phyloP scores from a whole-genome alignment of 129 eudicot genomes.

The Chrysanthemum makinoi region DNA sequence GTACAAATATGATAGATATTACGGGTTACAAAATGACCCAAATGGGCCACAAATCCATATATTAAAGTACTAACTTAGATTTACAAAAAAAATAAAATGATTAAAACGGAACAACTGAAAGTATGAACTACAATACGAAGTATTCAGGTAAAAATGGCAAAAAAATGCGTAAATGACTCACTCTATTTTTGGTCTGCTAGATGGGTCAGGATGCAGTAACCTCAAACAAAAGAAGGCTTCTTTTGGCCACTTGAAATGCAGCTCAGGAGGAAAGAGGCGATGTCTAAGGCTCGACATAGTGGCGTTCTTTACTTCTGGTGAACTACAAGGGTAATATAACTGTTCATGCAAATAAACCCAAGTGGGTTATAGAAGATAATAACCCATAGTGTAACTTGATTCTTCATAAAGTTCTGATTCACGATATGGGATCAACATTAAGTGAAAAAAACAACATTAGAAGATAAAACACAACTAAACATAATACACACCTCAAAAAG shows the following conservation, averaged over 20 bases:
- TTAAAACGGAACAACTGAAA: too few species aligned
- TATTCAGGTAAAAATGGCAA: not conserved
- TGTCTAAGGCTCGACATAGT: constrained; percentile 71
- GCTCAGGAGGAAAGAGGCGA: constrained; percentile 86
- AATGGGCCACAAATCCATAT: too few species aligned
- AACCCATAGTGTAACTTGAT: constrained; percentile 23
- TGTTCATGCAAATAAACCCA: constrained; percentile 48
- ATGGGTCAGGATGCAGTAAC: constrained; percentile 86
- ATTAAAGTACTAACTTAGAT: too few species aligned
- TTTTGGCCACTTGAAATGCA: constrained; percentile 83
- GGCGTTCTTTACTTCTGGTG: constrained; percentile 68
- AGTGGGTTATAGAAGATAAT: constrained; percentile 34
- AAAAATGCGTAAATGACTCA: constrained; percentile 16
- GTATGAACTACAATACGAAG: too few species aligned
- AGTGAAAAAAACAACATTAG: not conserved
- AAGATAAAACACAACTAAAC: not conserved
- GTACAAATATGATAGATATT: too few species aligned
- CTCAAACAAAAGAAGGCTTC: constrained; percentile 90
- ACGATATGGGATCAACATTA: constrained; percentile 15
- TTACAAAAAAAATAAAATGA: too few species aligned
- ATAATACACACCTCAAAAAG: constrained; percentile 78
- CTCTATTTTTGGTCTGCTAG: constrained; percentile 81
- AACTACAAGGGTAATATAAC: constrained; percentile 85
- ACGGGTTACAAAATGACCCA: too few species aligned
- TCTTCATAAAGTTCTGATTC: constrained; percentile 28